Percentiles rank a stretch among this genome's conserved stretches.
These are phyloP conservation scores for Candida germanica DNA, from an alignment of 805 yeast genomes.

Conservation along the genomic window DNA sequence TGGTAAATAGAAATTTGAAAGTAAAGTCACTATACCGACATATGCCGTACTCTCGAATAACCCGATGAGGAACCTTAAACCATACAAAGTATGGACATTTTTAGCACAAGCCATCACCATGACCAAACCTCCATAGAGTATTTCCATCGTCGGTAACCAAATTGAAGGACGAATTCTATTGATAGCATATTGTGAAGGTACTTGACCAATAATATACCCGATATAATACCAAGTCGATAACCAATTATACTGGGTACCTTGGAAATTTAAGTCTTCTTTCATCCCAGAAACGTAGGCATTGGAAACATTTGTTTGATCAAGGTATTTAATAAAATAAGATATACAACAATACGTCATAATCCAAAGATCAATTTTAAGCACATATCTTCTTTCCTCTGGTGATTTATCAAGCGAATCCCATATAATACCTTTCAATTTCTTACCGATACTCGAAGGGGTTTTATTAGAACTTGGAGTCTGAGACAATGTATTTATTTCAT, in stretches of 20 bases:
- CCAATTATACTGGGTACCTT: constrained; percentile 51
- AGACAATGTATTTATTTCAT: too few relatives aligned
- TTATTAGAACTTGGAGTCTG: neutral
- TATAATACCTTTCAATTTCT: constrained; percentile 4
- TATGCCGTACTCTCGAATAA: constrained; percentile 20
- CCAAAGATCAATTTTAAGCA: constrained; percentile 8
- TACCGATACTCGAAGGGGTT: neutral
- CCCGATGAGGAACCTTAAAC: constrained; percentile 48
- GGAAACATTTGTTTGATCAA: constrained; percentile 46
- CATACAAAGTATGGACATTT: constrained; percentile 49
- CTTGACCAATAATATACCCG: constrained; percentile 40
- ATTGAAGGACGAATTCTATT: constrained; percentile 27
- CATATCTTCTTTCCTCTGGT: constrained; percentile 9
- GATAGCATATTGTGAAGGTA: constrained; percentile 12
- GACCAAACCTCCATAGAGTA: constrained; percentile 36
- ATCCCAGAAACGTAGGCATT: constrained; percentile 68
- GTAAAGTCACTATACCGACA: constrained; percentile 15
- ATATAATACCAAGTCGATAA: constrained; percentile 55
- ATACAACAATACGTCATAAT: constrained; percentile 9
- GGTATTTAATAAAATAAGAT: constrained; percentile 10
- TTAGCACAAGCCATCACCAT: constrained; percentile 29
- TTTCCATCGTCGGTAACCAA: constrained; percentile 31
- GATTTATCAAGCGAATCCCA: constrained; percentile 10
- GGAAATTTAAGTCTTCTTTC: constrained; percentile 48
- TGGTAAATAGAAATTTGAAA: constrained; percentile 21